phyloP scores from a whole-genome alignment of 208 protist species.

The Trypanosoma platydactyli region DNA sequence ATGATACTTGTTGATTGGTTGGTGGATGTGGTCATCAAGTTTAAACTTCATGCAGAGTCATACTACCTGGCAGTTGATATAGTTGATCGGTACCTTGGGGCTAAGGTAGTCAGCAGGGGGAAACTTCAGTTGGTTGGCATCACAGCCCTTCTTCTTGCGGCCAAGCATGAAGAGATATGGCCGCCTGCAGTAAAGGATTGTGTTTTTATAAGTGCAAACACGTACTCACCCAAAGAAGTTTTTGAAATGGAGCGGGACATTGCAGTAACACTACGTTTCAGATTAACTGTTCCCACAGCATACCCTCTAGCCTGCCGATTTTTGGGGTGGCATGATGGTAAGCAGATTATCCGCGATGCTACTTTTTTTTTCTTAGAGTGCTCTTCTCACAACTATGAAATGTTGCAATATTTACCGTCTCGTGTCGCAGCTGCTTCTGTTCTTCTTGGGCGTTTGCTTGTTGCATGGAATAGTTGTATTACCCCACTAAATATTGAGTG shows the following conservation, averaged over 20 bases:
- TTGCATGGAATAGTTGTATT: constrained; percentile 32
- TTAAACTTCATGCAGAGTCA: constrained; percentile 94
- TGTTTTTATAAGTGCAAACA: constrained; percentile 91
- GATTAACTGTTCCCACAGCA: constrained; percentile 74
- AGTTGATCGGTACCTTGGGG: constrained; percentile 92
- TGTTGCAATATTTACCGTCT: constrained; percentile 68
- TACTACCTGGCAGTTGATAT: constrained; percentile 96
- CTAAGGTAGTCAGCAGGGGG: constrained; percentile 43
- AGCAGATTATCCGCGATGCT: constrained; percentile 39
- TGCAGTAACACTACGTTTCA: constrained; percentile 58
- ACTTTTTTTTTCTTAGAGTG: constrained; percentile 73
- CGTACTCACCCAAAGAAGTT: constrained; percentile 78
- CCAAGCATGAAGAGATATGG: constrained; percentile 93
- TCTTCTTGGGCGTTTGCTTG: constrained; percentile 51
- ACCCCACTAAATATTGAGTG: constrained; percentile 18
- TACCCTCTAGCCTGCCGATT: constrained; percentile 66
- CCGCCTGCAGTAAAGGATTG: constrained; percentile 91
- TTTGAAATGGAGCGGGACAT: constrained; percentile 78
- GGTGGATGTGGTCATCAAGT: constrained; percentile 94
- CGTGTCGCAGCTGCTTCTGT: constrained; percentile 56
- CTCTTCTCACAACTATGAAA: constrained; percentile 59
- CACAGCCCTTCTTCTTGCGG: constrained; percentile 81
- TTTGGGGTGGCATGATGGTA: constrained; percentile 30
- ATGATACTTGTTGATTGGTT: constrained; percentile 98
- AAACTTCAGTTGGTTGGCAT: constrained; percentile 91